phyloP scores from a whole-genome alignment of 257 asterid species.

The Solanum clarkiae region DNA sequence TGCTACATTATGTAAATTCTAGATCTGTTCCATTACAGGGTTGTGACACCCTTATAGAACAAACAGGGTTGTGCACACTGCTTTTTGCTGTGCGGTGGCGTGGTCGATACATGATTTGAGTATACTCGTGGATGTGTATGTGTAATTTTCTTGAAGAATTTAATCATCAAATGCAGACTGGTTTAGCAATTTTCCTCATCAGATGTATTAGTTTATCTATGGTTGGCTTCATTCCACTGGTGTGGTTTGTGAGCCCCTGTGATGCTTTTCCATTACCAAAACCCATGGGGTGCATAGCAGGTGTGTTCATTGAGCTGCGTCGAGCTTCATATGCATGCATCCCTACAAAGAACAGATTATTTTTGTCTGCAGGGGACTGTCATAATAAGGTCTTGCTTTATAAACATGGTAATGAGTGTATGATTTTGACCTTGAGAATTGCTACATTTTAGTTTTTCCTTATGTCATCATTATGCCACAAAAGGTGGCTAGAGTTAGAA shows the following conservation, averaged over 20 bases:
- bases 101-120: neutral
- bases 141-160: neutral
- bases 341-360: neutral
- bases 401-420: neutral
- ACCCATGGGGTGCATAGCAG: neutral
- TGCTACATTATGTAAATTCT: neutral
- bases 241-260: neutral
- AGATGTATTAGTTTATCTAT: neutral
- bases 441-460: neutral
- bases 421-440: neutral
- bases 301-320: neutral
- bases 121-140: neutral
- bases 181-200: neutral
- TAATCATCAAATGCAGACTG: neutral
- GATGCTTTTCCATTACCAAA: neutral
- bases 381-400: neutral
- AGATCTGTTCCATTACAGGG: neutral
- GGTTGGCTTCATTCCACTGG: neutral
- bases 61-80: neutral
- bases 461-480: neutral
- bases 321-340: neutral
- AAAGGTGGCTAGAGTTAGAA: neutral
- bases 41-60: neutral
- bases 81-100: neutral
- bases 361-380: neutral